Percentiles rank a stretch among this genome's conserved stretches.
Evolutionary conservation across 2,329 filamentous ascomycete genomes (phyloP).

Genomic region (Trichoderma sp.): DNA sequence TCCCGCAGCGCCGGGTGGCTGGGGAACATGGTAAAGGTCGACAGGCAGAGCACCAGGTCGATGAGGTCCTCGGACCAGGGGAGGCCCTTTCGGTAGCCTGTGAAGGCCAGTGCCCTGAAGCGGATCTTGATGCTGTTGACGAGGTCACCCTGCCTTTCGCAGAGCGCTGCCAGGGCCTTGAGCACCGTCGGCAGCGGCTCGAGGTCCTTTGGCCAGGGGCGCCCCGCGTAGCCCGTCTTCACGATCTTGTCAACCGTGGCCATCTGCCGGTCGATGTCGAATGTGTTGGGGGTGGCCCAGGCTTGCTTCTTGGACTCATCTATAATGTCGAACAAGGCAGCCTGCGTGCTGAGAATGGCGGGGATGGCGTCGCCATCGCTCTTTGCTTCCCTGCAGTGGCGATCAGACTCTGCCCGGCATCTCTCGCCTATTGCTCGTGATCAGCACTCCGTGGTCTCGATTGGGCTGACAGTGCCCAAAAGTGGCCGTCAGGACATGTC

Average conservation of each 20-base stretch:
- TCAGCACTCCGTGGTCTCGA: background rate
- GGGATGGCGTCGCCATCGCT: background rate
- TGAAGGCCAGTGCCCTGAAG: background rate
- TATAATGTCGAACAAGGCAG: constrained; percentile 7
- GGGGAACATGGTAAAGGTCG: background rate
- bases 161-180: constrained; percentile 6
- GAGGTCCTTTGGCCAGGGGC: constrained; percentile 12
- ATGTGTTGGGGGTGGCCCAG: background rate
- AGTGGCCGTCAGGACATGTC: background rate
- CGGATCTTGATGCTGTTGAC: constrained; percentile 5
- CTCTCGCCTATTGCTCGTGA: background rate
- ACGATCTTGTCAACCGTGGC: background rate
- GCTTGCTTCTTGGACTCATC: background rate
- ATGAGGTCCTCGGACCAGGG: constrained; percentile 20
- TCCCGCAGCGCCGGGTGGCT: background rate
- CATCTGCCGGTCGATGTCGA: background rate
- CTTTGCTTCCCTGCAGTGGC: background rate
- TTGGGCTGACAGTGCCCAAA: background rate
- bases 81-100: background rate
- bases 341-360: background rate
- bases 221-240: background rate
- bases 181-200: constrained; percentile 21
- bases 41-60: constrained; percentile 13
- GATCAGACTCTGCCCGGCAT: constrained; percentile 1
- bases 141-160: constrained; percentile 1